Percentiles rank a stretch among this genome's conserved stretches.
These are phyloP conservation scores for Moricandia moricandioides DNA, from an alignment of 345 rosid genomes.

Conservation along the genomic window DNA sequence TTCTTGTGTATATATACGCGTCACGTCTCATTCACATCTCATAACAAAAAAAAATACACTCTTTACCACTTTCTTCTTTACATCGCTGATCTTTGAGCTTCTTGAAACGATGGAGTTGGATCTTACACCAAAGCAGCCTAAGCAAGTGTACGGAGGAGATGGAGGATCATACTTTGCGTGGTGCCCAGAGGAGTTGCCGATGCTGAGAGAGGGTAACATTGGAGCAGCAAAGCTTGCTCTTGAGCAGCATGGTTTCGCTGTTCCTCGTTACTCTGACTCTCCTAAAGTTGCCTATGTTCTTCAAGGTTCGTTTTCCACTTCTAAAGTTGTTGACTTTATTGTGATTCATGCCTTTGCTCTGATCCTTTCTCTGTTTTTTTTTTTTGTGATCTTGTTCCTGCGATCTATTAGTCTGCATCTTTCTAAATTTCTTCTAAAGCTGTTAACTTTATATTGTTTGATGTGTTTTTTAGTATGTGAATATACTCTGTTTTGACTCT, in stretches of 20 bases:
- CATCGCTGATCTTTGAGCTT: background rate
- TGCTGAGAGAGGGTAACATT: constrained; percentile 74
- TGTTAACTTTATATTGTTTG: background rate
- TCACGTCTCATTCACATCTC: constrained; percentile 11
- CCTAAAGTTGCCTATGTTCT: constrained; percentile 88
- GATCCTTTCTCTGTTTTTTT: too few relatives aligned
- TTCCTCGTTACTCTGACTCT: constrained; percentile 87
- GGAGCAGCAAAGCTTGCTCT: constrained; percentile 89
- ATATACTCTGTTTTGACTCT: too few relatives aligned
- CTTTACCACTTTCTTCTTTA: background rate
- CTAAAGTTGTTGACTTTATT: background rate
- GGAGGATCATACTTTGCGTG: constrained; percentile 83
- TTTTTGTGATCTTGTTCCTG: background rate
- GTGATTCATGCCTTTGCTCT: background rate
- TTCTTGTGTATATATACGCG: background rate
- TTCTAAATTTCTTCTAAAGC: background rate
- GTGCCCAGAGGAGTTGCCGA: constrained; percentile 73
- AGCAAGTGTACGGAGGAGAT: constrained; percentile 62
- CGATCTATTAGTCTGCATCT: background rate
- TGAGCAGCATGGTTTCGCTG: constrained; percentile 72
- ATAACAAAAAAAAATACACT: background rate
- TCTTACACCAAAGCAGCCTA: constrained; percentile 71
- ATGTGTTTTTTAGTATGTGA: too few relatives aligned
- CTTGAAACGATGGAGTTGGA: constrained; percentile 60
- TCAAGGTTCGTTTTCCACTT: constrained; percentile 51